These are phyloP conservation scores for Eucalyptus melliodora DNA, from an alignment of 345 rosid genomes.

Conservation along the genomic window DNA sequence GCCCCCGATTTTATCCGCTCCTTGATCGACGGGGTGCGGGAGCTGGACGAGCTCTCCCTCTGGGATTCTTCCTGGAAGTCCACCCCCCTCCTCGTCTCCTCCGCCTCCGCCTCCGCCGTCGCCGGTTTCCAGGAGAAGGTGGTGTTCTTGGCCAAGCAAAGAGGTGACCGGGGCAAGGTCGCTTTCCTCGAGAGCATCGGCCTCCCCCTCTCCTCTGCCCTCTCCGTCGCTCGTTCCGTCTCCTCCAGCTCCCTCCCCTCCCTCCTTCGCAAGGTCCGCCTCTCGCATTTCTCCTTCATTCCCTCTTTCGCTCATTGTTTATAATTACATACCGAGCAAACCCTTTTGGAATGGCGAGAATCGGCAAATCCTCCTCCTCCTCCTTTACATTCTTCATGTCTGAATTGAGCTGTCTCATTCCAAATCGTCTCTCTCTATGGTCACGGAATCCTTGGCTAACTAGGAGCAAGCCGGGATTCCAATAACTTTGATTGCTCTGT, in stretches of 20 bases:
- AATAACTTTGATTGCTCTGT: not conserved
- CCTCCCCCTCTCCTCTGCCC: constrained; percentile 56
- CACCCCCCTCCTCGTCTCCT: not conserved
- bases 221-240: constrained; percentile 58
- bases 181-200: constrained; percentile 88
- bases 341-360: not conserved
- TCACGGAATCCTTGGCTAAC: not conserved
- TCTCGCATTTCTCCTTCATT: not conserved
- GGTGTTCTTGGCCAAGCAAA: constrained; percentile 52
- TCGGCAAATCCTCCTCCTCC: not conserved
- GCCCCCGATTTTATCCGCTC: constrained; percentile 43
- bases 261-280: constrained; percentile 43
- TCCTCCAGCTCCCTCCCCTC: constrained; percentile 41
- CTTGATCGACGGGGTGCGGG: constrained; percentile 49
- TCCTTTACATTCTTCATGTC: not conserved
- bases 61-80: constrained; percentile 40
- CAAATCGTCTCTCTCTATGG: not conserved
- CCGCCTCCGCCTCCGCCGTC: not conserved
- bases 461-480: not conserved
- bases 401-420: not conserved
- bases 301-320: not conserved
- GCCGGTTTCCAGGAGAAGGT: constrained; percentile 62
- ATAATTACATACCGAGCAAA: not conserved
- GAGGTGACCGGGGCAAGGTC: constrained; percentile 67
- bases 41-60: constrained; percentile 44